These are phyloP conservation scores for Wickerhamomyces tratensis DNA, from an alignment of 805 yeast genomes.

Conservation along the genomic window DNA sequence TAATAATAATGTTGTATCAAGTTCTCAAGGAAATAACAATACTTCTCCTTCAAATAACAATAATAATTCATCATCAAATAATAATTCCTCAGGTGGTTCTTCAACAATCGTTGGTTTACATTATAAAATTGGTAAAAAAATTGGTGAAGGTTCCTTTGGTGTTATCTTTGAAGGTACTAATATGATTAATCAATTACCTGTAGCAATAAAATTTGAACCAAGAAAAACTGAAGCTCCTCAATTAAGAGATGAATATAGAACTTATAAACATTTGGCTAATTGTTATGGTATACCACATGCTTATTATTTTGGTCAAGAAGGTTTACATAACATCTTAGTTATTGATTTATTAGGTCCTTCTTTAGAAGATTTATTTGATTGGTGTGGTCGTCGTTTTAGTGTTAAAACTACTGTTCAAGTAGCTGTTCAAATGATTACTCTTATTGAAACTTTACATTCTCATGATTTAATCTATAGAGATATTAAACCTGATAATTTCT, in stretches of 20 bases:
- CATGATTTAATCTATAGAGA: conserved; percentile 73
- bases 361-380: conserved; percentile 73
- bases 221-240: conserved; percentile 80
- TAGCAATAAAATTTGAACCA: conserved; percentile 77
- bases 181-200: conserved; percentile 48
- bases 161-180: conserved; percentile 77
- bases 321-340: conserved; percentile 67
- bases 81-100: neutral
- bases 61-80: neutral
- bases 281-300: conserved; percentile 75
- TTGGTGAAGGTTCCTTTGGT: conserved; percentile 85
- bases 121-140: conserved; percentile 73
- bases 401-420: conserved; percentile 65
- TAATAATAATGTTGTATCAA: neutral
- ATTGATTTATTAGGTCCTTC: conserved; percentile 77
- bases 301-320: conserved; percentile 80
- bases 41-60: neutral
- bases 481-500: conserved; percentile 76
- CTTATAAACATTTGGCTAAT: conserved; percentile 62
- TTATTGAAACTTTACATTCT: conserved; percentile 67
- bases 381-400: conserved; percentile 75
- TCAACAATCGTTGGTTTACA: conserved; percentile 46
- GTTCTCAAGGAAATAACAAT: neutral
- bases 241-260: conserved; percentile 69
- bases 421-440: conserved; percentile 68